phyloP scores from a whole-genome alignment of 805 yeast genomes.

The Wickerhamiella shivajii region DNA sequence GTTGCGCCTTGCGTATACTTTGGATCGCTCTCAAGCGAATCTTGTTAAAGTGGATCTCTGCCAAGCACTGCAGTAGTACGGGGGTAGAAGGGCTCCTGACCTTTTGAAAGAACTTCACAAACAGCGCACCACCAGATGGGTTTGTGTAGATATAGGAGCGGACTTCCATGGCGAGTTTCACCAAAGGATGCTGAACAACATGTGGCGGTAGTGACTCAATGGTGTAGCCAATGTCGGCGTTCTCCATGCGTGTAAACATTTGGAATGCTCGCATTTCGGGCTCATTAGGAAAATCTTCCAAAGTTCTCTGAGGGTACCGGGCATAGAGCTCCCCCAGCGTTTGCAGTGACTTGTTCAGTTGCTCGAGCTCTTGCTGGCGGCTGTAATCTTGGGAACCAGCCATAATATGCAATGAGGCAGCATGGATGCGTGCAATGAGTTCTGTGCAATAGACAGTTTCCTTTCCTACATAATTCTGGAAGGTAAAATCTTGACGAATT shows the following conservation, averaged over 20 bases:
- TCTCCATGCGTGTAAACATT: slow-evolving; percentile 61
- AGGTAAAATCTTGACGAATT: slow-evolving; percentile 91
- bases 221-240: slow-evolving; percentile 70
- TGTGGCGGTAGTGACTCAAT: slow-evolving; percentile 49
- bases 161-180: slow-evolving; percentile 60
- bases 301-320: slow-evolving; percentile 50
- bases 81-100: slow-evolving; percentile 41
- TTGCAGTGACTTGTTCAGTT: slow-evolving; percentile 78
- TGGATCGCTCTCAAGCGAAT: slow-evolving; percentile 59
- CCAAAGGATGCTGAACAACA: slow-evolving; percentile 37
- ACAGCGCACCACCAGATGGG: slow-evolving; percentile 31
- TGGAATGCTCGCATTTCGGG: slow-evolving; percentile 89
- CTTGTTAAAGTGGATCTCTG: slow-evolving; percentile 71
- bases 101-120: slow-evolving; percentile 47
- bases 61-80: slow-evolving; percentile 51
- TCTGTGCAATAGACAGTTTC: slow-evolving; percentile 92
- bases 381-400: slow-evolving; percentile 63
- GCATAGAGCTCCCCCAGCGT: slow-evolving; percentile 71
- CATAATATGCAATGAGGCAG: slow-evolving; percentile 72
- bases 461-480: slow-evolving; percentile 83
- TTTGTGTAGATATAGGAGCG: slow-evolving; percentile 50
- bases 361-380: slow-evolving; percentile 91
- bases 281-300: slow-evolving; percentile 61
- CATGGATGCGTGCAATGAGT: slow-evolving; percentile 75
- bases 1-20: slow-evolving; percentile 49